Evolutionary conservation across 352 stramenopile genomes (phyloP).

Genomic region (Thraustotheca clavata): DNA sequence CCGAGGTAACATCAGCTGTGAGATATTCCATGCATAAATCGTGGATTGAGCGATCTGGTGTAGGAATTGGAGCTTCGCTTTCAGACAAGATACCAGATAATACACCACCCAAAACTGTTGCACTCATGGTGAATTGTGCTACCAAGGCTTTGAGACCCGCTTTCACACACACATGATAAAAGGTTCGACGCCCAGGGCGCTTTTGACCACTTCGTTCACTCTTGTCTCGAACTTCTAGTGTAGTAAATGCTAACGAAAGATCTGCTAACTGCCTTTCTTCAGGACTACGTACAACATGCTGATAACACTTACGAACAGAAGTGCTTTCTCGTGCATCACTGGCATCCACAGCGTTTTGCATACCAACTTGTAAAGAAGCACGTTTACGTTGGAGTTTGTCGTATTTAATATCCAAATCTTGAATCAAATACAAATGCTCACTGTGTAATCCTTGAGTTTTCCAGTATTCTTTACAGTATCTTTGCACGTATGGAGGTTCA

Average conservation of each 20-base stretch:
- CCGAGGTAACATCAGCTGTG: constrained; percentile 73
- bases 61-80: constrained; percentile 53
- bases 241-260: constrained; percentile 78
- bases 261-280: constrained; percentile 83
- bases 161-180: constrained; percentile 86
- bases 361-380: constrained; percentile 57
- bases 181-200: constrained; percentile 70
- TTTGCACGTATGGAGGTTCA: constrained; percentile 79
- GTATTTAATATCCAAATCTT: constrained; percentile 83
- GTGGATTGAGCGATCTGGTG: constrained; percentile 60
- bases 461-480: constrained; percentile 89
- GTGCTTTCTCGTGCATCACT: constrained; percentile 62
- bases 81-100: constrained; percentile 65
- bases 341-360: constrained; percentile 56
- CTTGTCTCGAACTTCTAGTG: constrained; percentile 52
- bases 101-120: constrained; percentile 69
- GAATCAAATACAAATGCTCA: constrained; percentile 76
- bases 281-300: constrained; percentile 54
- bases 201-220: constrained; percentile 47
- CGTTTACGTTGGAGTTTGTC: constrained; percentile 82
- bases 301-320: constrained; percentile 78
- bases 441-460: constrained; percentile 75
- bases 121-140: constrained; percentile 78
- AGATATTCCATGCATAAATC: constrained; percentile 67
- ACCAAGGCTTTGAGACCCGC: constrained; percentile 60